phyloP scores from a whole-genome alignment of 2,329 filamentous ascomycete genomes.

The Hymenoscyphus occultus region DNA sequence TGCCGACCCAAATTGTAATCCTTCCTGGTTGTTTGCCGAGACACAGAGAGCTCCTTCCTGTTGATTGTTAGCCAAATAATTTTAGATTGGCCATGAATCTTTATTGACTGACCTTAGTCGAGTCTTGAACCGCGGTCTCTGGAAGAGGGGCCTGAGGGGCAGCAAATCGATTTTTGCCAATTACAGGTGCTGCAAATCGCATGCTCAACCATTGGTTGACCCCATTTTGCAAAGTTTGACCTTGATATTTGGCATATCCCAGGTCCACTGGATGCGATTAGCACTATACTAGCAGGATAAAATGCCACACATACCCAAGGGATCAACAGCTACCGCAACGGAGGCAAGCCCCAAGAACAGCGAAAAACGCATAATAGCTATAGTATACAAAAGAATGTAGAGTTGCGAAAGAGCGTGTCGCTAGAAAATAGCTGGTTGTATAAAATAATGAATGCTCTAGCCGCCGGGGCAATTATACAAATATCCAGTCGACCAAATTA shows the following conservation, averaged over 20 bases:
- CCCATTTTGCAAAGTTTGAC: constrained; percentile 51
- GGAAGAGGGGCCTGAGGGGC: constrained; percentile 58
- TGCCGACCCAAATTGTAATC: constrained; percentile 14
- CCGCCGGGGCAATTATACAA: background rate
- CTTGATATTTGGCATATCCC: constrained; percentile 63
- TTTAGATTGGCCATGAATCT: background rate
- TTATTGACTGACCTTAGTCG: constrained; percentile 14
- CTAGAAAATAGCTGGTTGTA: background rate
- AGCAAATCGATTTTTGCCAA: constrained; percentile 62
- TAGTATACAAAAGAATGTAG: background rate
- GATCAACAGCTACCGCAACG: background rate
- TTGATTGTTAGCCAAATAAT: background rate
- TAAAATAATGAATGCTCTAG: background rate
- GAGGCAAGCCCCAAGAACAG: background rate
- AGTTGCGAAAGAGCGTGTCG: background rate
- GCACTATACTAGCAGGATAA: background rate
- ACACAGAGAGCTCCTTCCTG: constrained; percentile 25
- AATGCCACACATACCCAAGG: background rate
- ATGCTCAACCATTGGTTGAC: constrained; percentile 71
- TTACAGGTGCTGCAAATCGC: constrained; percentile 62
- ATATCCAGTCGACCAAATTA: background rate
- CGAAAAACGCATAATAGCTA: background rate
- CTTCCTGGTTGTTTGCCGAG: constrained; percentile 13
- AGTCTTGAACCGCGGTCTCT: constrained; percentile 10
- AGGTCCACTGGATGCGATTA: constrained; percentile 47